Evolutionary conservation across 306 rosid species (phyloP), one percentile per base, ranked within the genome.

Genomic region (Quercus ilex): DNA sequence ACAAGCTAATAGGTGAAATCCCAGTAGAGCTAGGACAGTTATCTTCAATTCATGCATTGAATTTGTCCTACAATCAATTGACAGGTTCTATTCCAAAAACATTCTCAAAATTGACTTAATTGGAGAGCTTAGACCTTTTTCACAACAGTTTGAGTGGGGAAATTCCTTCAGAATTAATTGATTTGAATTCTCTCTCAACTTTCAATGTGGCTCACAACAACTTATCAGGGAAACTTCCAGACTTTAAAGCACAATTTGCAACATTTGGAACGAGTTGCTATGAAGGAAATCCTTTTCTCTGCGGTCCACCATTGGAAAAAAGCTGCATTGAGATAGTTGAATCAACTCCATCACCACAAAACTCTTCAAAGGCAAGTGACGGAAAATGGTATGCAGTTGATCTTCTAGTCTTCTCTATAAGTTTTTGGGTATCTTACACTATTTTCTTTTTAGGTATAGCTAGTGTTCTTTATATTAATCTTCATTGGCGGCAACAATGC

Each of bases 131-230:
- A 41, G 74, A 67, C 17, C 65, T 67, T 12, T 77, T 75, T 20
- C 30, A 38, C 21, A 77, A 77, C 62, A 21, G 3, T 2, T 77
- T 63, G 52, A 64, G 4, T 3, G 79, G 79, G 0, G 2, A 15
- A 17, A 63, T 76, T n/a, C 79, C 79, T 23, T 6, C 41, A 2
- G 18, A 49, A 11, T 33, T 76, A 1, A 19, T 35, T 49, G 17
- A 6, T 6, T 52, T 76, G 0, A 1, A 41, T 2, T 64, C 13
- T 19, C 28, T 74, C 12, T 4, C 20, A 11, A 10, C 1, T 25
- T 76, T 76, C 31, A 64, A 52, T 19, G 79, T 76, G 31, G 21
- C 79, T 28, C 17, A 76, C 62, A 76, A 76, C 11, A 76, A 76
- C 25, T 46, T 65, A 3, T 77, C 80, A 3, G 80, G 65, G n/a